phyloP scores from a whole-genome alignment of 192 early-diverging fungal species.

The Gaertneriomyces semiglobifer region DNA sequence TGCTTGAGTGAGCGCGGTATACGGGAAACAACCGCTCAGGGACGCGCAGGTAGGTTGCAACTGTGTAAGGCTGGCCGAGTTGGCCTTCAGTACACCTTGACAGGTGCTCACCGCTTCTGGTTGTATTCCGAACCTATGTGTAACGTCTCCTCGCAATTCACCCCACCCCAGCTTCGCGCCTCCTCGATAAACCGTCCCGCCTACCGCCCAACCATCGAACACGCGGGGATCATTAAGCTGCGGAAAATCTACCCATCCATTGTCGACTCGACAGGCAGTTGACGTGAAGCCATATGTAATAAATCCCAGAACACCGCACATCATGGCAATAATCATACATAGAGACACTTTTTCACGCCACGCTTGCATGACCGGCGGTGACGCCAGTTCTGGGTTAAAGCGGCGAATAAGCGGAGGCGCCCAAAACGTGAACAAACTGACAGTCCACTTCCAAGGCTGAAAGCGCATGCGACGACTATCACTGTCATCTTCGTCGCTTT shows the following conservation, averaged over 20 bases:
- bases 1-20: background rate
- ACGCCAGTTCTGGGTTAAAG: no score
- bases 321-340: slow-evolving; percentile 75
- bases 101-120: slow-evolving; percentile 1
- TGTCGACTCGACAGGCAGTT: slow-evolving; percentile 29
- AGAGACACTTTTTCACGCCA: slow-evolving; percentile 97
- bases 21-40: slow-evolving; percentile 28
- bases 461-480: no score
- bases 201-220: no score
- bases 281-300: slow-evolving; percentile 46
- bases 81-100: slow-evolving; percentile 4
- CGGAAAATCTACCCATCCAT: slow-evolving; percentile 17
- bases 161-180: slow-evolving; percentile 6
- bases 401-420: no score
- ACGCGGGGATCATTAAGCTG: no score
- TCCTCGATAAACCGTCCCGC: slow-evolving; percentile 30
- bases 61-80: background rate
- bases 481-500: no score
- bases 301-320: slow-evolving; percentile 57
- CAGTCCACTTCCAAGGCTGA: no score
- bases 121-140: slow-evolving; percentile 23
- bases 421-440: no score
- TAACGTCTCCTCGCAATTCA: slow-evolving; percentile 30
- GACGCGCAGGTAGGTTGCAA: slow-evolving; percentile 11
- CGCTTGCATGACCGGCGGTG: slow-evolving; percentile 74